Evolutionary conservation across 768 basidiomycete genomes (phyloP), one percentile per base, ranked within the genome.

Genomic region (Dacryopinax primogenitus): DNA sequence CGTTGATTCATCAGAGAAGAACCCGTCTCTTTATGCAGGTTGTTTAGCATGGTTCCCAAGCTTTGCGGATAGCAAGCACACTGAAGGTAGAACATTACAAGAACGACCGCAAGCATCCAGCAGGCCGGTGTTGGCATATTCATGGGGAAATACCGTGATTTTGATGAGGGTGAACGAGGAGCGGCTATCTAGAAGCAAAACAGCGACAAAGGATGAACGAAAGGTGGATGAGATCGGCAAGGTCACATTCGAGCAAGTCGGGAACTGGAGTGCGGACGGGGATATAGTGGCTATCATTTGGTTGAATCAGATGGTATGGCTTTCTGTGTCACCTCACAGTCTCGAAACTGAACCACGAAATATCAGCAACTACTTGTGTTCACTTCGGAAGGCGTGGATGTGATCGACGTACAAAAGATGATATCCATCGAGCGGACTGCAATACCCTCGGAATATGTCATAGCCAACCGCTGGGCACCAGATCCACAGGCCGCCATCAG

Each of bases 301-400:
- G 96, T 78, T 93, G 70, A 94, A 91, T 74, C 78, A 78, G 66
- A 83, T 86, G 76, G 95, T 97, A n/a, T n/a, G n/a, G 77, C 77
- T 93, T 85, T 72, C 6, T 3, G 9, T 1, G 7, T 13, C 6
- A 3, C 39, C 35, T 33, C 16, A 64, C 11, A 16, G 65, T 33
- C 64, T 34, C 64, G 26, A 23, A 13, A 39, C 28, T 21, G 62
- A n/a, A 11, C 30, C 36, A 23, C 23, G 12, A 11, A 9, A 16
- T 41, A 7, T 32, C 68, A 91, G 90, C 87, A 90, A 86, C 70
- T 90, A 3, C 72, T 87, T 16, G 74, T 84, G 15, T 74, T 88
- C 30, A 91, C 87, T 0, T 68, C 77, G 12, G 73, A 71, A 32
- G 78, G 76, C 6, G 75, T 97, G 47, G 81, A 83, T 37, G 84